Base-by-base conservation (phyloP, 2,329 filamentous ascomycete genomes). In the Aureobasidium sp. region DNA sequence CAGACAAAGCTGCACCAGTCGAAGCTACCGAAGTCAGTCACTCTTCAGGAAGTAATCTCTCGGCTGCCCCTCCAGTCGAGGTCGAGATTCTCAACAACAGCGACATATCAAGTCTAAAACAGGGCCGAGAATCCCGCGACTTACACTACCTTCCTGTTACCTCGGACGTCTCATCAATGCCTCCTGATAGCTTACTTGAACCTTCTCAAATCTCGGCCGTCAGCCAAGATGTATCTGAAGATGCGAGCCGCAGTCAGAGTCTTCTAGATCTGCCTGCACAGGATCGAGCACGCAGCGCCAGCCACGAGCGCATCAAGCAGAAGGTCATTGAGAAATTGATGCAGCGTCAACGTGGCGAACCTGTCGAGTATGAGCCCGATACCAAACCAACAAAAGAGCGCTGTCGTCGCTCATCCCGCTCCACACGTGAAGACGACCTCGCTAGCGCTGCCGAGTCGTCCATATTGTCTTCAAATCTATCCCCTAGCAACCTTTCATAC, bases 151-250 rank as follows among this genome's bases (percentile, higher is more conserved):
- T 86, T 53, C 81, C 84, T 37, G 81, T 84, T 66, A 79, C 86
- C 55, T 97, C 93, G 3, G 93, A 97, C 70, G 90, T 97, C 54
- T 97, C 93, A 1, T 87, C 86, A 39, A 88, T 89, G 83, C 86
- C 86, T 36, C 79, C 85, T n/a, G 86, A 89, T 71, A 88, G 85
- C 70, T 83, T 88, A 76, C 77, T 89, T 11, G 86, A 87, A 65
- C 49, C 44, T n/a, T 41, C 49, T 9, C 42, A 29, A 72, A 76
- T 48, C 71, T 75, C 62, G 76, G 77, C 65, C 64, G 75, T 78
- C 54, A 84, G 79, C 68, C 77, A 79, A 63, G 84, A 79, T 67
- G 65, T 78, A 34, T 77, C 79, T 27, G 64, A 65, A 6, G 34
- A 59, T 3, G 11, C 45, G 27, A 59, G 64, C 75, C 75, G 32